These are phyloP conservation scores for Zopfia rhizophila DNA, from an alignment of 2,329 filamentous ascomycete genomes.

Conservation along the genomic window DNA sequence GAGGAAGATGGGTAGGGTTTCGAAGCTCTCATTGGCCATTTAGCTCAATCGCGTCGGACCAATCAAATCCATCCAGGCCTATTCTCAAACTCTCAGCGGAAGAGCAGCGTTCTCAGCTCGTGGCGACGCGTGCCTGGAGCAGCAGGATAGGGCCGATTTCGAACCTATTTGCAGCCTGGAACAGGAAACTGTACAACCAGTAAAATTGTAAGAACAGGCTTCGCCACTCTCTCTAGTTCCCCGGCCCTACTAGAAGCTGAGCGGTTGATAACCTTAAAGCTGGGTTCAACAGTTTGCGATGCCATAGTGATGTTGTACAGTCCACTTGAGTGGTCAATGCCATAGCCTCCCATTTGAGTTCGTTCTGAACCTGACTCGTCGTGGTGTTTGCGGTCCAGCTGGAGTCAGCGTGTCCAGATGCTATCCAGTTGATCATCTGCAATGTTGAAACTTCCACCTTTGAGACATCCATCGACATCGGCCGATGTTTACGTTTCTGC, in stretches of 20 bases:
- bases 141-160: neutral
- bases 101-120: slow-evolving; percentile 8
- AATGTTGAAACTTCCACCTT: neutral
- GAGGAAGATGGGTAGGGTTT: slow-evolving; percentile 1
- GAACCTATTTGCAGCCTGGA: neutral
- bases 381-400: neutral
- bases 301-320: too few relatives aligned
- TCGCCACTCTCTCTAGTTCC: slow-evolving; percentile 11
- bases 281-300: slow-evolving; percentile 19
- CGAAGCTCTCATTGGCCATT: slow-evolving; percentile 14
- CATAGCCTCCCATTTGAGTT: too few relatives aligned
- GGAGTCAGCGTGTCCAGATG: neutral
- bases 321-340: too few relatives aligned
- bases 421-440: too few relatives aligned
- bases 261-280: slow-evolving; percentile 17
- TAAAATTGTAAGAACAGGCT: too few relatives aligned
- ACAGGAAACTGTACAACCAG: slow-evolving; percentile 5
- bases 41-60: slow-evolving; percentile 9
- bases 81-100: neutral
- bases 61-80: slow-evolving; percentile 15
- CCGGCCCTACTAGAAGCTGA: neutral
- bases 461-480: neutral
- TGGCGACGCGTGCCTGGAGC: slow-evolving; percentile 7
- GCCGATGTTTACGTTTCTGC: neutral
- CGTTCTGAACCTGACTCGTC: neutral